Percentiles rank a stretch among this genome's conserved stretches.
Evolutionary conservation across 1,284 basidiomycete species (phyloP).

Genomic region (Naganishia cerealis): DNA sequence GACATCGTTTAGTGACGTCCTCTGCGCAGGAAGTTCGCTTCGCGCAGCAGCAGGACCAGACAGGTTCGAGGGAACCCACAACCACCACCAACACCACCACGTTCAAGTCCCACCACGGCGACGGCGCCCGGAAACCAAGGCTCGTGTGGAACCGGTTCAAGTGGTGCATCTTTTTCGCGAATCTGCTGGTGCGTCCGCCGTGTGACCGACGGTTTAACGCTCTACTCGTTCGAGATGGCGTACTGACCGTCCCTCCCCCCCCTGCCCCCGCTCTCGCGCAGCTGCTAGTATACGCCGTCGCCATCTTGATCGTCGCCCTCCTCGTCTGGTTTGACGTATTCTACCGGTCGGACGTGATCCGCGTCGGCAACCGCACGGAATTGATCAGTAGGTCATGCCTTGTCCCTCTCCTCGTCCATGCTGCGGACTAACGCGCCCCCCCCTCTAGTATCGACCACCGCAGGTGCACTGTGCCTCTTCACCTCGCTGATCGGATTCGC

Average conservation of each 20-base stretch:
- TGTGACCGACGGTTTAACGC: conserved; percentile 5
- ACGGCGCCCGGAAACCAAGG: conserved; percentile 49
- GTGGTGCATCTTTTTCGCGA: conserved; percentile 64
- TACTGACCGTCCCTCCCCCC: background rate
- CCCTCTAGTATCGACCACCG: conserved; percentile 62
- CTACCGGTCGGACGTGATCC: conserved; percentile 62
- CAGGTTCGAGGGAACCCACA: no score
- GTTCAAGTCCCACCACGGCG: no score
- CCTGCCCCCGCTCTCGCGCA: no score
- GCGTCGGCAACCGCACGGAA: conserved; percentile 64
- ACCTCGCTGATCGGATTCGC: conserved; percentile 66
- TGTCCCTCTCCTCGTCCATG: background rate
- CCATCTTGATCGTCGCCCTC: conserved; percentile 61
- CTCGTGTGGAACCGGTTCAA: conserved; percentile 70
- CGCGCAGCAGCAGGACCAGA: no score
- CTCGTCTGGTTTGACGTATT: conserved; percentile 69
- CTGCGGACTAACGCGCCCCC: background rate
- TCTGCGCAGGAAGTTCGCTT: background rate
- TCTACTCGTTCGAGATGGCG: background rate
- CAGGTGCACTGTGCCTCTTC: conserved; percentile 61
- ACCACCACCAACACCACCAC: no score
- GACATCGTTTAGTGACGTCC: background rate
- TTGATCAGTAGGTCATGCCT: conserved; percentile 56
- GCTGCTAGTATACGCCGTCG: conserved; percentile 61
- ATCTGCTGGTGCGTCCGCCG: conserved; percentile 57